Evolutionary conservation across 2,329 filamentous ascomycete species (phyloP).

Genomic region (Colletotrichum paranaense): DNA sequence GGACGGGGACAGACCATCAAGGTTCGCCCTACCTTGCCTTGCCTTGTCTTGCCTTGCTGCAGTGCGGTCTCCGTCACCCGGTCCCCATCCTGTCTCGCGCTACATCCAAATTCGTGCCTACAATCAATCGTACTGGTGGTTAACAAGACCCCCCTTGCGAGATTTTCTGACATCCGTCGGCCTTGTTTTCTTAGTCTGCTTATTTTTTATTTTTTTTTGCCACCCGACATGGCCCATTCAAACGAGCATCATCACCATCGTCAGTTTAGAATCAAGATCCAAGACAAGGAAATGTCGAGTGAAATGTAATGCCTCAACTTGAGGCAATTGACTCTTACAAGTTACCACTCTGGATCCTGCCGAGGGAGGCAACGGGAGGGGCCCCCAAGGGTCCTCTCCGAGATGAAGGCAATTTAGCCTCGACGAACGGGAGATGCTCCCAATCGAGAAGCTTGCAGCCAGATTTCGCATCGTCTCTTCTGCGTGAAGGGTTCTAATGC

Average conservation of each 20-base stretch:
- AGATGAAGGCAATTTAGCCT: conserved; percentile 29
- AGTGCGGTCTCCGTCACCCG: neutral
- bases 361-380: conserved; percentile 1
- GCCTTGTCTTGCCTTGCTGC: neutral
- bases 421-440: neutral
- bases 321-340: neutral
- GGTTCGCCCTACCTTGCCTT: conserved; percentile 6
- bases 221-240: neutral
- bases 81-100: conserved; percentile 9
- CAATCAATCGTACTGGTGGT: neutral
- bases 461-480: neutral
- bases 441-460: conserved; percentile 12
- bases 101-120: neutral
- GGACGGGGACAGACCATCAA: conserved; percentile 22
- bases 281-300: neutral
- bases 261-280: neutral
- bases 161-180: neutral
- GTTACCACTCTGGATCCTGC: neutral
- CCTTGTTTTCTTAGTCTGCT: conserved; percentile 1
- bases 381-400: neutral
- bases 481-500: neutral
- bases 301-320: neutral
- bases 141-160: conserved; percentile 5
- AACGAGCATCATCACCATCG: neutral
- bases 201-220: neutral